Evolutionary conservation across 2,329 filamentous ascomycete genomes (phyloP).

Genomic region (Chaetomium strumarium): DNA sequence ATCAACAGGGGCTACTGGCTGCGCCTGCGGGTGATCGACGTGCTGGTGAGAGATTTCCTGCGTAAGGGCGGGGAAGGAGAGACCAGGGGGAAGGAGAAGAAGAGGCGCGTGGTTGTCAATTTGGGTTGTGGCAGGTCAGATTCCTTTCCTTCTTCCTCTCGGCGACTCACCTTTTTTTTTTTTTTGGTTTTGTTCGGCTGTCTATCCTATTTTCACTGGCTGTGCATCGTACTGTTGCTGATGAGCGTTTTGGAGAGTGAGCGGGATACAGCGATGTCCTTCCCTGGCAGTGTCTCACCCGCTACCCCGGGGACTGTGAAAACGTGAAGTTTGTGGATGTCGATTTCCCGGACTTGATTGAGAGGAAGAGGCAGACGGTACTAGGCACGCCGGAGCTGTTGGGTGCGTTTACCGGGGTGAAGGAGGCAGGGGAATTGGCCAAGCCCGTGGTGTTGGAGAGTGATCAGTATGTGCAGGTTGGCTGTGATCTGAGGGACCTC

Average conservation of each 20-base stretch:
- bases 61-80: neutral
- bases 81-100: slow-evolving; percentile 29
- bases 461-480: slow-evolving; percentile 69
- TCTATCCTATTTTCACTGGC: neutral
- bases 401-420: slow-evolving; percentile 42
- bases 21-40: slow-evolving; percentile 75
- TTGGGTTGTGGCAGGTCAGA: slow-evolving; percentile 85
- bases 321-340: slow-evolving; percentile 71
- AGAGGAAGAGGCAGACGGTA: slow-evolving; percentile 65
- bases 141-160: neutral
- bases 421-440: neutral
- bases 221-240: neutral
- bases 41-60: slow-evolving; percentile 70
- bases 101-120: slow-evolving; percentile 72
- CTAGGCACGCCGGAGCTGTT: slow-evolving; percentile 55
- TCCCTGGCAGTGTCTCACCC: slow-evolving; percentile 73
- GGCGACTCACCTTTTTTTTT: neutral
- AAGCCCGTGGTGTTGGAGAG: slow-evolving; percentile 52
- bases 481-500: slow-evolving; percentile 72
- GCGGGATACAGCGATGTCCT: slow-evolving; percentile 65
- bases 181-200: neutral
- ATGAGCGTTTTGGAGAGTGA: neutral
- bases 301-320: slow-evolving; percentile 53
- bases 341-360: slow-evolving; percentile 76
- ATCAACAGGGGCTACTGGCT: slow-evolving; percentile 90